Conservation (phyloP, 2,329 filamentous ascomycete species). For the Penicillium sp. region DNA sequence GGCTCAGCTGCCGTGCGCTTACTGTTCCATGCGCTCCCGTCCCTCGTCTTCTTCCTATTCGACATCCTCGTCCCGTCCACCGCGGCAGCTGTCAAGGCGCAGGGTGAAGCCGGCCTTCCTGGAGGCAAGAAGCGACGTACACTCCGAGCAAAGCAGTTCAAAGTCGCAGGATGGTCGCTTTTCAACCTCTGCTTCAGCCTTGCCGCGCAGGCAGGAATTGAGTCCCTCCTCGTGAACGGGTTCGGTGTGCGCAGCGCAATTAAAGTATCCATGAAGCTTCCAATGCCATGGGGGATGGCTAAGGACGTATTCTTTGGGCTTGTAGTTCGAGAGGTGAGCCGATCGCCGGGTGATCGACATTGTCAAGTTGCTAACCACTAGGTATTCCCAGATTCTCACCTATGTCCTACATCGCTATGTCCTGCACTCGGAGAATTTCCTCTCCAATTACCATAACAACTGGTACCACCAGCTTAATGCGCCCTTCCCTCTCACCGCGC, state of each 20-base stretch:
- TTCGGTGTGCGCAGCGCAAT: conserved; percentile 52
- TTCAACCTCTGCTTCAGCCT: conserved; percentile 54
- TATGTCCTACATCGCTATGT: conserved; percentile 70
- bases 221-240: conserved; percentile 51
- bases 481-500: conserved; percentile 54
- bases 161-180: conserved; percentile 50
- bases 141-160: conserved; percentile 42
- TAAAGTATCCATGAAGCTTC: conserved; percentile 55
- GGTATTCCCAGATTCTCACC: conserved; percentile 23
- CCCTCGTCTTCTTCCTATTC: conserved; percentile 65
- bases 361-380: background rate
- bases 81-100: conserved; percentile 63
- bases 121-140: conserved; percentile 34
- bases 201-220: conserved; percentile 52
- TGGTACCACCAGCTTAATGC: conserved; percentile 55
- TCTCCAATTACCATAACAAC: conserved; percentile 49
- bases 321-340: conserved; percentile 52
- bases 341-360: background rate
- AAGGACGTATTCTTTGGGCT: conserved; percentile 53
- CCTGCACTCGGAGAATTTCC: conserved; percentile 57
- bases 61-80: conserved; percentile 66
- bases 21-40: conserved; percentile 68
- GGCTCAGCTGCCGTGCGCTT: conserved; percentile 63
- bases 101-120: conserved; percentile 52
- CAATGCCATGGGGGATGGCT: conserved; percentile 57